Evolutionary conservation across 2,329 filamentous ascomycete species (phyloP), one percentile per base, ranked within the genome.

Genomic region (Periconia sp.): DNA sequence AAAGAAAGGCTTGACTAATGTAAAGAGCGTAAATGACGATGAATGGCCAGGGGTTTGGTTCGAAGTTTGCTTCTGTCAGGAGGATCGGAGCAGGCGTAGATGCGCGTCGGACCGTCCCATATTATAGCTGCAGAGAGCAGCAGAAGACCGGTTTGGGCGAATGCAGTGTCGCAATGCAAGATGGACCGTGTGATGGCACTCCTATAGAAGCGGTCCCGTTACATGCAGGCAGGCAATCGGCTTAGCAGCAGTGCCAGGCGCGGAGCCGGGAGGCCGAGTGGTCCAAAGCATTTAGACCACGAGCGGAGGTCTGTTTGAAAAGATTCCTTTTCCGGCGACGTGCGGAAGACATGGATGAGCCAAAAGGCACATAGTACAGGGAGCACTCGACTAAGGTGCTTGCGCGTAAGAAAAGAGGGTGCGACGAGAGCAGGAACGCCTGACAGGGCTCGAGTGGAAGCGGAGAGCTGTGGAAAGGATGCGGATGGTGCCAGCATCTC

Each of bases 301-400:
- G 42, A 42, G 47, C 46, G 42, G 43, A 39, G 46, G 40, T 33
- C 19, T 41, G 47, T 54, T 46, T 51, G 43, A 48, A 49, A 44
- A 17, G 18, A 31, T 40, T 30, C 52, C 46, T 19, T 23, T 43
- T 54, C 44, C 36, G 48, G 50, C 45, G 50, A 51, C 35, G 19
- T 58, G 50, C 46, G 36, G 44, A 49, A 36, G 36, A 31, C 18
- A 43, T 43, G 50, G 45, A 49, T 53, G 46, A 26, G 23, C 43
- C 44, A 49, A 57, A 51, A 46, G 26, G 31, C 39, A 40, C 25
- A 41, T 26, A 33, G 40, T 54, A 50, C 52, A 63, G 51, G 56
- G 54, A 48, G 35, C 11, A 25, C 32, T 47, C 26, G 31, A 57
- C 52, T 57, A 65, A 52, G 52, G 60, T 43, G 59, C 41, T 64